Base-by-base conservation (phyloP, 2,329 filamentous ascomycete genomes). In the Aspergillus flavus region DNA sequence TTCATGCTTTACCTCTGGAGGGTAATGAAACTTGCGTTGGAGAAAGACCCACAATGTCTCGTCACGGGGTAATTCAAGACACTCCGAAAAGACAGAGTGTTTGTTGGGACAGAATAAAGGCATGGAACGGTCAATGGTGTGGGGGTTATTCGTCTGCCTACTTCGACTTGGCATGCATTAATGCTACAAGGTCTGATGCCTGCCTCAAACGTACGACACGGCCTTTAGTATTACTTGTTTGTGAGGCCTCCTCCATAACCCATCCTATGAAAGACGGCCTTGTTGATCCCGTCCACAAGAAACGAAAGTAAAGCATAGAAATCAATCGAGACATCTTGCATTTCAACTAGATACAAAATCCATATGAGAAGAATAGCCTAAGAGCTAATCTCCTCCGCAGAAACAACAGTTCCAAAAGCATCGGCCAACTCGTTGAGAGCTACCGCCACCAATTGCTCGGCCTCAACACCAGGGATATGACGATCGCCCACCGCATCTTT, bases 401-500 rank as follows among this genome's bases (percentile, higher is more conserved):
- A 77, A 0, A 90, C 78, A 7, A 90, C 79, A 0, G 86, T 90
- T 0, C 81, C 88, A 75, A 90, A 89, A 1, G 81, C 84, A 81
- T 91, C 89, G 0, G 71, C 86, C 71, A 91, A 76, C 75, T 91
- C 88, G 6, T 81, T 79, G 67, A 91, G 74, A 2, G 80, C 81
- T 64, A 85, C 82, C 73, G 76, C 72, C 0, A 78, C 75, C 26
- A 90, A 71, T 61, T 88, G 82, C 12, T 83, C 81, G 0, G 69
- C 72, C 7, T 79, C 78, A 0, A 83, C 84, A 1, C 88, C 88
- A 0, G 89, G 89, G 52, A 91, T 89, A 72, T 90, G 83, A 10
- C 89, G 76, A 73, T 91, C 88, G 0, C 89, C 89, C 43, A 91
- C 84, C 0, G 82, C 87, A 72, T 90, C 89, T 68, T 84, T 80